These are phyloP conservation scores for Hypoxylon sp. DNA, from an alignment of 2,329 filamentous ascomycete genomes.

Conservation along the genomic window DNA sequence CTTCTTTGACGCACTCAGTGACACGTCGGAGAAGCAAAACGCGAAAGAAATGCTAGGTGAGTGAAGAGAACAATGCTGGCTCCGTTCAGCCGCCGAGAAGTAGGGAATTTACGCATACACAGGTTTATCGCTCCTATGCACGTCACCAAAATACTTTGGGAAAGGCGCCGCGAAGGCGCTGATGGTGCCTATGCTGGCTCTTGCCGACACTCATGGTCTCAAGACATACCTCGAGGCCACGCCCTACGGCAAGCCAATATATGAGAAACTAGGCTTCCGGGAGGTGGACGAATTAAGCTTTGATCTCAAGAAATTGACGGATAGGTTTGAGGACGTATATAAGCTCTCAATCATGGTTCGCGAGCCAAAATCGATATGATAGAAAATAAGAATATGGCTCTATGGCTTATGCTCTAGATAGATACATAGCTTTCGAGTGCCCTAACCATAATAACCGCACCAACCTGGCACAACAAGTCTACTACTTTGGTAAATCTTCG, in stretches of 20 bases:
- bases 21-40: slow-evolving; percentile 51
- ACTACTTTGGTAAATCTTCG: slow-evolving; percentile 4
- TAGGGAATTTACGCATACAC: neutral
- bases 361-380: slow-evolving; percentile 43
- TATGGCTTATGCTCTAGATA: neutral
- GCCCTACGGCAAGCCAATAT: slow-evolving; percentile 55
- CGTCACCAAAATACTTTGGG: slow-evolving; percentile 55
- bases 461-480: neutral
- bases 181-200: slow-evolving; percentile 55
- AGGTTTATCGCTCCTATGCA: slow-evolving; percentile 58
- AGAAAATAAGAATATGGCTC: neutral
- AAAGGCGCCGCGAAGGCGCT: slow-evolving; percentile 56
- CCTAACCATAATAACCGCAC: neutral
- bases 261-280: slow-evolving; percentile 58
- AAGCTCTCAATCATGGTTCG: slow-evolving; percentile 52
- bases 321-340: slow-evolving; percentile 35
- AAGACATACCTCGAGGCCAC: slow-evolving; percentile 59
- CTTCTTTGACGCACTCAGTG: slow-evolving; percentile 53
- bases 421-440: neutral
- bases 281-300: slow-evolving; percentile 54
- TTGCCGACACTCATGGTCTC: slow-evolving; percentile 55
- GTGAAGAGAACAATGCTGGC: slow-evolving; percentile 5
- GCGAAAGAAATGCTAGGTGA: slow-evolving; percentile 53
- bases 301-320: slow-evolving; percentile 45
- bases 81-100: slow-evolving; percentile 10